A percentile compares a stretch with the other conserved stretches of the same genome.
Evolutionary conservation across 306 rosid species (phyloP).

Genomic region (Cicer pinnatifidum): DNA sequence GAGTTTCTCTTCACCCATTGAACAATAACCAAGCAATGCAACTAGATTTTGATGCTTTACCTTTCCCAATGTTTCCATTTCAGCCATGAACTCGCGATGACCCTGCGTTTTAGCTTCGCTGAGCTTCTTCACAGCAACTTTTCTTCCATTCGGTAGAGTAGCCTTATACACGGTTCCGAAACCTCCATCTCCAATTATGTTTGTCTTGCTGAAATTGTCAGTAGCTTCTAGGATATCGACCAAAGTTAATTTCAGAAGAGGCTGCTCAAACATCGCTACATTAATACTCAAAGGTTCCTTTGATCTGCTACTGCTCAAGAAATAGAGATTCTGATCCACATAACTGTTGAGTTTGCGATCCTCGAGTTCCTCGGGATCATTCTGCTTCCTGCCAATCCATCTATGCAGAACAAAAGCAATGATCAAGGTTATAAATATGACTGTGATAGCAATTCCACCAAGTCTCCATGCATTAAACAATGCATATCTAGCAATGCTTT

Average conservation of each 20-base stretch:
- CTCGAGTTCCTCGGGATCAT: conserved; percentile 62
- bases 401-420: conserved; percentile 61
- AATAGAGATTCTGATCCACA: conserved; percentile 73
- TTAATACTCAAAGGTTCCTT: conserved; percentile 94
- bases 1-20: conserved; percentile 86
- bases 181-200: conserved; percentile 97
- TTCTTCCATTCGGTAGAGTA: conserved; percentile 73
- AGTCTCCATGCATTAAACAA: conserved; percentile 65
- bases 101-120: conserved; percentile 96
- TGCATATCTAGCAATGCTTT: conserved; percentile 57
- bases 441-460: conserved; percentile 62
- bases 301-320: conserved; percentile 89
- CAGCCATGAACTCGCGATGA: conserved; percentile 88
- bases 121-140: conserved; percentile 91
- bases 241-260: conserved; percentile 81
- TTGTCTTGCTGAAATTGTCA: conserved; percentile 92
- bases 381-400: conserved; percentile 59
- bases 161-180: conserved; percentile 97
- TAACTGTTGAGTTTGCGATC: conserved; percentile 71
- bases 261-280: conserved; percentile 94
- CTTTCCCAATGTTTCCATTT: conserved; percentile 98
- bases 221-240: conserved; percentile 83
- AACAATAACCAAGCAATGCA: conserved; percentile 89
- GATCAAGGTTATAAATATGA: conserved; percentile 50
- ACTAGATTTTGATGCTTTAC: conserved; percentile 93